These are phyloP conservation scores for Epithemia pelagica DNA, from an alignment of 108 stramenopile genomes.

Conservation along the genomic window DNA sequence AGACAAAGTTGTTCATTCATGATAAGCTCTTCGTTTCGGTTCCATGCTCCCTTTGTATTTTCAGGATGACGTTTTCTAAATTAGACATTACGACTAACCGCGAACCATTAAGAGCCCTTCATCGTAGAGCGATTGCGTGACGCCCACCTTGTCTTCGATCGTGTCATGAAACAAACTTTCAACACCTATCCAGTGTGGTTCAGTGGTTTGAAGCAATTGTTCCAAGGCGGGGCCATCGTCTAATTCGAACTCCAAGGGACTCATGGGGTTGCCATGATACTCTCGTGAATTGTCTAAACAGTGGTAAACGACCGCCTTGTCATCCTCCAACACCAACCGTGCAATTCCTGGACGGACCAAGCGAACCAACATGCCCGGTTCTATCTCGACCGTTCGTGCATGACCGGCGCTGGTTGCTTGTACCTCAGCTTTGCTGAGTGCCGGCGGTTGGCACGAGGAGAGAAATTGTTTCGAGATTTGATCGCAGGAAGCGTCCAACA, in stretches of 20 bases:
- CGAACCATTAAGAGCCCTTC: constrained; percentile 61
- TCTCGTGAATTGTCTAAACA: constrained; percentile 87
- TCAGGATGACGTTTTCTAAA: too few relatives aligned
- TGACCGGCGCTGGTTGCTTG: constrained; percentile 34
- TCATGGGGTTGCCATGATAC: constrained; percentile 80
- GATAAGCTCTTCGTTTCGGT: background rate
- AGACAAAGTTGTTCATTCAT: too few relatives aligned
- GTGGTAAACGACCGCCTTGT: constrained; percentile 92
- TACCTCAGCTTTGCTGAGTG: constrained; percentile 51
- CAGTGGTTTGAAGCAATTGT: constrained; percentile 76
- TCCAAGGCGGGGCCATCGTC: constrained; percentile 97
- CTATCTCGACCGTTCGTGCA: constrained; percentile 41
- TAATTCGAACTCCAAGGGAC: constrained; percentile 94
- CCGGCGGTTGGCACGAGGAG: constrained; percentile 89
- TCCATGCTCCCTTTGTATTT: background rate
- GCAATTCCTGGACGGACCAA: constrained; percentile 85
- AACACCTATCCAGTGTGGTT: constrained; percentile 82
- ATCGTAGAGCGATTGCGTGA: constrained; percentile 77
- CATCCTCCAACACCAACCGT: constrained; percentile 86
- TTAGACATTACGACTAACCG: background rate
- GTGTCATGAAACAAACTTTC: constrained; percentile 84
- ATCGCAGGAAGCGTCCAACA: constrained; percentile 92
- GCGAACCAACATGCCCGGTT: constrained; percentile 69
- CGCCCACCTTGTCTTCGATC: constrained; percentile 83
- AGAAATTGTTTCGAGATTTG: constrained; percentile 88